Percentiles rank a stretch among this genome's conserved stretches.
Evolutionary conservation across 2,329 filamentous ascomycete genomes (phyloP).

Genomic region (Diaporthe velutina): DNA sequence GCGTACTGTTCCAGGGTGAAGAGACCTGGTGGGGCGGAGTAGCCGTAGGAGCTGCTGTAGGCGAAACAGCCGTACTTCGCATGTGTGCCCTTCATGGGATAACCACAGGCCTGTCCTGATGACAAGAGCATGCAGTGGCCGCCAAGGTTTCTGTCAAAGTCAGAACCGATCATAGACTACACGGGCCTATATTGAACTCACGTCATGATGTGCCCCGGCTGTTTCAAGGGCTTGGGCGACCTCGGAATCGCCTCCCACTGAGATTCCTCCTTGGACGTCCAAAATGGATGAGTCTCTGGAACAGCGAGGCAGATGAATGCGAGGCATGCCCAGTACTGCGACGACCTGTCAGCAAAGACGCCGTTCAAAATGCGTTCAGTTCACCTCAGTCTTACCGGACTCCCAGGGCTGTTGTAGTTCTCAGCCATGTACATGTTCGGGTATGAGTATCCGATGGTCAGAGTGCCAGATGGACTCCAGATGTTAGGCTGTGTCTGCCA

Average conservation of each 20-base stretch:
- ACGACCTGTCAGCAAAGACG: not conserved
- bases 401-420: constrained; percentile 85
- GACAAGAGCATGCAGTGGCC: constrained; percentile 82
- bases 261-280: constrained; percentile 76
- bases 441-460: constrained; percentile 83
- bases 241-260: constrained; percentile 67
- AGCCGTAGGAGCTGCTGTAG: constrained; percentile 81
- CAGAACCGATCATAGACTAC: too few relatives aligned
- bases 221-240: constrained; percentile 68
- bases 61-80: constrained; percentile 86
- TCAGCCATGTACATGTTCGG: constrained; percentile 84
- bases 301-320: constrained; percentile 81
- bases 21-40: constrained; percentile 81
- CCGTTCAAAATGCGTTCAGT: not conserved
- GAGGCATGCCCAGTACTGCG: constrained; percentile 83
- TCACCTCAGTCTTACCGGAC: constrained; percentile 57
- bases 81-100: constrained; percentile 84
- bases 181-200: constrained; percentile 42
- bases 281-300: constrained; percentile 79
- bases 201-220: constrained; percentile 80
- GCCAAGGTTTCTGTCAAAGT: constrained; percentile 67
- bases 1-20: constrained; percentile 84
- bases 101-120: constrained; percentile 84
- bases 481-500: constrained; percentile 83
- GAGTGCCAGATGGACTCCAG: constrained; percentile 80